Evolutionary conservation across 148 eudicot species (phyloP), one percentile per base, ranked within the genome.

Genomic region (Vaccinium macrocarpon): DNA sequence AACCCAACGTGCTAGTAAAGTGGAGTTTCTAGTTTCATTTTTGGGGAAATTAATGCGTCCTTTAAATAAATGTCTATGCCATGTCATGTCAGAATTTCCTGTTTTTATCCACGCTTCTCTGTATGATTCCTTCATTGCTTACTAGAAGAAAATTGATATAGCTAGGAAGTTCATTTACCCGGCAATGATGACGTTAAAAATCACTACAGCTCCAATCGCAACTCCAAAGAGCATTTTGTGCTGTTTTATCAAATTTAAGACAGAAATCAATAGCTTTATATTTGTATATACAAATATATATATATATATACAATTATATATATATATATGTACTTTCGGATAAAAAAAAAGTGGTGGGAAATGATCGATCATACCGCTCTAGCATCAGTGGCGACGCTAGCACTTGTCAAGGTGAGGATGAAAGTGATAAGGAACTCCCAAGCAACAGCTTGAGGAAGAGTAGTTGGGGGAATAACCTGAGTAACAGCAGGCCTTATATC

Each of bases 341-440:
- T 0, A 42, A 42, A 42, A 32, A 42, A 42, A 5, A 5, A 42
- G 46, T 42, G 0, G 46, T 42, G 46, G 46, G 46, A 42, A 42
- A 42, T 9, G 13, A 78, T 51, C 90, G 13, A 78, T 51, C 90
- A 46, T 88, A 88, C 90, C 21, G 92, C 85, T 88, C 89, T 85
- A 29, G 82, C 71, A 82, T 90, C 90, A 18, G 87, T 72, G 51
- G 90, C 87, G 3, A 83, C 88, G 25, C 89, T 89, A 21, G 84
- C 85, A 29, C 86, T 82, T 49, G 82, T 72, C 74, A 88, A 85
- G 86, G 84, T 88, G 6, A 90, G 89, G 35, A 87, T 79, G 79
- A 88, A 84, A 71, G 89, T 84, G 81, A 87, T 82, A 23, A 86
- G 79, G 84, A 79, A 90, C 84, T 90, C 92, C 88, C 88, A 88